phyloP scores from a whole-genome alignment of 208 protist genomes.

The Crithidia sp. region DNA sequence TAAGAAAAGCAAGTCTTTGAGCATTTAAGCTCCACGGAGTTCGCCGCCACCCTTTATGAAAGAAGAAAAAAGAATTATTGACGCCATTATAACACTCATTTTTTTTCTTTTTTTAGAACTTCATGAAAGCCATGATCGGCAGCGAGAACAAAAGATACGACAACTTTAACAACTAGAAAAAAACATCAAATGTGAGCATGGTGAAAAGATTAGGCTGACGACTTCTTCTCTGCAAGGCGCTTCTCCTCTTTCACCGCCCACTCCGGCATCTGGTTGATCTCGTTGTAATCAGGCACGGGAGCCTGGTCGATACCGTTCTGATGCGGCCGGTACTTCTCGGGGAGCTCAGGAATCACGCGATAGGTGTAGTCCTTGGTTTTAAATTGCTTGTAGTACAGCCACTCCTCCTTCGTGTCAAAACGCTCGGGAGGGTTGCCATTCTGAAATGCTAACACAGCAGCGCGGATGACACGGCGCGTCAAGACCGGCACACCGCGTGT shows the following conservation, averaged over 20 bases:
- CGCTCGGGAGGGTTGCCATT: constrained; percentile 88
- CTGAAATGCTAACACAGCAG: constrained; percentile 80
- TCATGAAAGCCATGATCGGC: background rate
- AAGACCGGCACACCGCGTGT: constrained; percentile 78
- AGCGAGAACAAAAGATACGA: background rate
- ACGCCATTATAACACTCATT: background rate
- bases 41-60: no score
- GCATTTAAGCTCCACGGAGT: no score
- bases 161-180: background rate
- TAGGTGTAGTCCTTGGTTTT: constrained; percentile 92
- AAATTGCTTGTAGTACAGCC: constrained; percentile 92
- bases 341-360: constrained; percentile 87
- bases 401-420: constrained; percentile 92
- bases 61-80: no score
- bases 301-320: constrained; percentile 91
- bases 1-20: no score
- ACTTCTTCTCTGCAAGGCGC: constrained; percentile 45
- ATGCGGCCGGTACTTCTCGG: constrained; percentile 92
- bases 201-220: constrained; percentile 1
- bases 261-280: constrained; percentile 89
- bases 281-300: constrained; percentile 87
- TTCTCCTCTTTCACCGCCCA: constrained; percentile 89
- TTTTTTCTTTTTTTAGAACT: background rate
- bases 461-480: constrained; percentile 74
- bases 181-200: constrained; percentile 2